Percentiles rank a stretch among this genome's conserved stretches.
Evolutionary conservation across 345 rosid genomes (phyloP).

Genomic region (Linum trigynum): DNA sequence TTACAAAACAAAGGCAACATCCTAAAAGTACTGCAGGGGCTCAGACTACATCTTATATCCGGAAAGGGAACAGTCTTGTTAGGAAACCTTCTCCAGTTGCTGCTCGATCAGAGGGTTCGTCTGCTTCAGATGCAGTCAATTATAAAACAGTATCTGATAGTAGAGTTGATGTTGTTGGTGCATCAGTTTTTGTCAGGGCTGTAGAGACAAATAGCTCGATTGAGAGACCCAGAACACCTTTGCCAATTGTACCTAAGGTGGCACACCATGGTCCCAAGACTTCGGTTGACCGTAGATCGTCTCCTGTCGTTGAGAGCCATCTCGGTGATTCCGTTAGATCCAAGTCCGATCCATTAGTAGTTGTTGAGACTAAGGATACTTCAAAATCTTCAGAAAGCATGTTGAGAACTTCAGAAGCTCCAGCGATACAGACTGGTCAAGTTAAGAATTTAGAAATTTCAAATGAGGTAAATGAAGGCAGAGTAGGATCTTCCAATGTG

Average conservation of each 20-base stretch:
- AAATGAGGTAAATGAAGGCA: conserved; percentile 31
- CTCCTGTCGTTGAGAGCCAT: conserved; percentile 34
- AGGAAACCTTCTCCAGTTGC: conserved; percentile 45
- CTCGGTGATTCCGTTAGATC: conserved; percentile 30
- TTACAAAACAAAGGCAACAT: conserved; percentile 33
- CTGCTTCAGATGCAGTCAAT: conserved; percentile 32
- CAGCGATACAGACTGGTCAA: conserved; percentile 28
- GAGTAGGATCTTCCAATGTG: conserved; percentile 27
- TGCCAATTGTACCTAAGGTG: conserved; percentile 30
- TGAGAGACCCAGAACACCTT: conserved; percentile 48
- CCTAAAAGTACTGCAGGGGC: conserved; percentile 25
- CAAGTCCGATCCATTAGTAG: conserved; percentile 31
- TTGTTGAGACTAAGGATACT: conserved; percentile 29
- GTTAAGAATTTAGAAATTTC: conserved; percentile 28
- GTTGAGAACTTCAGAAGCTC: conserved; percentile 29
- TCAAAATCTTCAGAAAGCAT: conserved; percentile 32
- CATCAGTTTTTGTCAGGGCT: conserved; percentile 4
- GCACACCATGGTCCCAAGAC: conserved; percentile 26
- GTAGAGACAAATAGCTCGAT: conserved; percentile 28
- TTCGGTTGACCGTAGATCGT: conserved; percentile 27
- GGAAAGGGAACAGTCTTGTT: conserved; percentile 93
- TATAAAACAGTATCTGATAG: not conserved
- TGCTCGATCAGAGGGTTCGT: conserved; percentile 30
- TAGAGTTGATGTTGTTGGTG: too few relatives aligned
- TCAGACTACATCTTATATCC: conserved; percentile 48